phyloP scores from a whole-genome alignment of 2,329 filamentous ascomycete genomes.

The Alternaria sp. region DNA sequence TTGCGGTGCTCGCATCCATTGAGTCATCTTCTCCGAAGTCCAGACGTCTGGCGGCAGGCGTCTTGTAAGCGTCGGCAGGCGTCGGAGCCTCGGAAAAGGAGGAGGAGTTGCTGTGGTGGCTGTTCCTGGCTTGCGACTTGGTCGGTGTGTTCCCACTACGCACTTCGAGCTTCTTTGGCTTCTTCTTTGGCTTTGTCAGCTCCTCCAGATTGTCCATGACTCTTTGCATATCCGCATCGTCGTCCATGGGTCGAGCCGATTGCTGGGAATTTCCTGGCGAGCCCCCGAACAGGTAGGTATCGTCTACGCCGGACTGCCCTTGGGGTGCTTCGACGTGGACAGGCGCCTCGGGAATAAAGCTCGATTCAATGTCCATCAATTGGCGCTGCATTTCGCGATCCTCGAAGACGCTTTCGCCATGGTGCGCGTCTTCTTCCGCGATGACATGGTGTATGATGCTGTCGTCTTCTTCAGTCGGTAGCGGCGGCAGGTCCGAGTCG shows the following conservation, averaged over 20 bases:
- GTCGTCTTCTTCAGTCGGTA: conserved; percentile 50
- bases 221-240: conserved; percentile 16
- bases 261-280: conserved; percentile 40
- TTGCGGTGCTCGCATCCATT: conserved; percentile 33
- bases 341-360: conserved; percentile 64
- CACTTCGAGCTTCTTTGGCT: conserved; percentile 29
- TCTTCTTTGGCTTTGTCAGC: conserved; percentile 28
- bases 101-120: conserved; percentile 32
- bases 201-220: conserved; percentile 26
- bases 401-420: conserved; percentile 54
- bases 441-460: conserved; percentile 46
- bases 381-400: conserved; percentile 66
- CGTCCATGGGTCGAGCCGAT: conserved; percentile 13
- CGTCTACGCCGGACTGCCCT: conserved; percentile 48
- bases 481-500: conserved; percentile 49
- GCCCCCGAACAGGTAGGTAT: conserved; percentile 55
- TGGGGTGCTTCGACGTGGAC: conserved; percentile 32
- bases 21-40: conserved; percentile 35
- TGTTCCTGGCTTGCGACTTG: conserved; percentile 16
- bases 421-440: conserved; percentile 36
- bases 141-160: conserved; percentile 23
- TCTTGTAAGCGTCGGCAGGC: conserved; percentile 52
- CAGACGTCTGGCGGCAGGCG: conserved; percentile 42
- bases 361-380: conserved; percentile 68
- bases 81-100: conserved; percentile 44